Percentiles rank a stretch among this genome's conserved stretches.
Evolutionary conservation across 2,329 filamentous ascomycete genomes (phyloP).

Genomic region (Shiraia bambusicola): DNA sequence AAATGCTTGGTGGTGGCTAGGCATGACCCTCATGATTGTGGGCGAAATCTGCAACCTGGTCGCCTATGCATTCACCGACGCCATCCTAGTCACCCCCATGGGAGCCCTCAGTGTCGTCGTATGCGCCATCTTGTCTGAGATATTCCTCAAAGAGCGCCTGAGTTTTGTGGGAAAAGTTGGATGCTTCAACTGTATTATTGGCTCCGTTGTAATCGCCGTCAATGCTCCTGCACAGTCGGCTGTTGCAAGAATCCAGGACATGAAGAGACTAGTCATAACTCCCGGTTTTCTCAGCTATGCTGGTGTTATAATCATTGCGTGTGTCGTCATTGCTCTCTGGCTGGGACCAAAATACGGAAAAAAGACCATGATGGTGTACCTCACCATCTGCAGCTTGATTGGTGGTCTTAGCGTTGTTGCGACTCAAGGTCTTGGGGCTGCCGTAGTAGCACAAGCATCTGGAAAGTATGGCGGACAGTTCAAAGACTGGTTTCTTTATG

Average conservation of each 20-base stretch:
- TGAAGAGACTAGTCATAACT: slow-evolving; percentile 82
- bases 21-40: slow-evolving; percentile 95
- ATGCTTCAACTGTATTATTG: slow-evolving; percentile 92
- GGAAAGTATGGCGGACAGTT: slow-evolving; percentile 75
- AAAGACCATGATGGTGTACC: slow-evolving; percentile 96
- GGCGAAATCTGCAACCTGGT: slow-evolving; percentile 97
- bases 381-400: slow-evolving; percentile 93
- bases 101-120: slow-evolving; percentile 91
- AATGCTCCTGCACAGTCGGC: slow-evolving; percentile 87
- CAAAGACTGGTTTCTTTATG: slow-evolving; percentile 96
- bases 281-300: slow-evolving; percentile 86
- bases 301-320: slow-evolving; percentile 77
- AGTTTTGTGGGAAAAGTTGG: slow-evolving; percentile 96
- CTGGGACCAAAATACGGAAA: slow-evolving; percentile 87
- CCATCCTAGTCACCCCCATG: slow-evolving; percentile 89
- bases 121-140: slow-evolving; percentile 84
- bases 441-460: slow-evolving; percentile 81
- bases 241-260: slow-evolving; percentile 84
- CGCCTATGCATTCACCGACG: slow-evolving; percentile 94
- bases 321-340: slow-evolving; percentile 72
- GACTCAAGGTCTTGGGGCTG: slow-evolving; percentile 88
- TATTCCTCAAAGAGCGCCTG: slow-evolving; percentile 92
- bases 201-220: slow-evolving; percentile 89
- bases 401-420: slow-evolving; percentile 93
- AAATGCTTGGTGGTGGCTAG: slow-evolving; percentile 91